Conservation (phyloP, 495 filamentous ascomycete genomes). For the Penicillium chermesinum region DNA sequence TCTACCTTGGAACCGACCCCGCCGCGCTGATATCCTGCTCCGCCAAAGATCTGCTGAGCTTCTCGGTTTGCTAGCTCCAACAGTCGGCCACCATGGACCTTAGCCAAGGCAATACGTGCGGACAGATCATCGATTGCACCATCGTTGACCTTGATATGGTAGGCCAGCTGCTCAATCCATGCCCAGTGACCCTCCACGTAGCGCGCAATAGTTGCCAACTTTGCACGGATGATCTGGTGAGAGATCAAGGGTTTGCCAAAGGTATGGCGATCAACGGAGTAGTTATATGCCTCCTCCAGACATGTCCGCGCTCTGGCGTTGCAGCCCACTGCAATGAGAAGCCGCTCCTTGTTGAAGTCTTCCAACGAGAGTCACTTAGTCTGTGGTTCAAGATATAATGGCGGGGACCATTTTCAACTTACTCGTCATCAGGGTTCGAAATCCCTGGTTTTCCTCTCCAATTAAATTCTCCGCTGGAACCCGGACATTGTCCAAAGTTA, state of each 20-base stretch:
- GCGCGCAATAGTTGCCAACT: slow-evolving; percentile 33
- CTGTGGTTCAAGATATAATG: too few species aligned
- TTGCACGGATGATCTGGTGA: slow-evolving; percentile 34
- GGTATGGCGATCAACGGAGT: slow-evolving; percentile 37
- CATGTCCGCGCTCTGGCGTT: slow-evolving; percentile 36
- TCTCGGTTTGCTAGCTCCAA: slow-evolving; percentile 48
- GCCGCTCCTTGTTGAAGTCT: slow-evolving; percentile 41
- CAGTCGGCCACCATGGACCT: slow-evolving; percentile 44
- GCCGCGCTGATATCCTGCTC: slow-evolving; percentile 42
- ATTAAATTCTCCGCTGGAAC: background rate
- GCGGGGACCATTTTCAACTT: too few species aligned
- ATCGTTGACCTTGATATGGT: too few species aligned
- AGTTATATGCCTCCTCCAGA: slow-evolving; percentile 32
- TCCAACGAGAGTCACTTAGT: too few species aligned
- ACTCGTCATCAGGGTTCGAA: slow-evolving; percentile 41
- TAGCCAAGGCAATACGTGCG: too few species aligned
- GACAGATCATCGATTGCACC: too few species aligned
- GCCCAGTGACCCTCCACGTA: slow-evolving; percentile 34
- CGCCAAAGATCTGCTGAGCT: slow-evolving; percentile 52
- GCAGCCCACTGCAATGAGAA: slow-evolving; percentile 28
- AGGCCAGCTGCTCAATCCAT: slow-evolving; percentile 36
- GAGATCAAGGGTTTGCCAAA: slow-evolving; percentile 38
- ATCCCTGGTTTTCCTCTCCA: slow-evolving; percentile 28
- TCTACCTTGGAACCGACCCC: slow-evolving; percentile 42
- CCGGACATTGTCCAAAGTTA: background rate